Conservation (phyloP, 805 yeast species). For the Hanseniaspora taiwanica region DNA sequence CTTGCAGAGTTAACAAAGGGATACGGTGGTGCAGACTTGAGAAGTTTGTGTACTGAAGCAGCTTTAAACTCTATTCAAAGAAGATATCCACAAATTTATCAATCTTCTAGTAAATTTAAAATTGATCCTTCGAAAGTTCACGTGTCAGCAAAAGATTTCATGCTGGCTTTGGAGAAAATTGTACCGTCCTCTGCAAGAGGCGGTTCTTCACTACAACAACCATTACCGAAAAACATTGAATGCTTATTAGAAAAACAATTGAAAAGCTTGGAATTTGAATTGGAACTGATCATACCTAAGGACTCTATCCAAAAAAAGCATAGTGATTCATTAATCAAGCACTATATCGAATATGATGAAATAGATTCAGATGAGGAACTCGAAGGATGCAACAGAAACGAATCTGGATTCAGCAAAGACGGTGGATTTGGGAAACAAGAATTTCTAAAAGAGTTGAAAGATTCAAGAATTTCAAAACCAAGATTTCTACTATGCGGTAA, state of each 20-base stretch:
- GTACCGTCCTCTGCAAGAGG: slow-evolving; percentile 88
- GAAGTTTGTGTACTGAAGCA: slow-evolving; percentile 92
- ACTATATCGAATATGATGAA: slow-evolving; percentile 19
- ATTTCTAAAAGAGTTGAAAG: slow-evolving; percentile 34
- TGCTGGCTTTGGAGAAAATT: slow-evolving; percentile 71
- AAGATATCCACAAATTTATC: slow-evolving; percentile 84
- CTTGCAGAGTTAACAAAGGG: slow-evolving; percentile 82
- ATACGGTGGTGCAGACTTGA: slow-evolving; percentile 93
- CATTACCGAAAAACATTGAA: slow-evolving; percentile 59
- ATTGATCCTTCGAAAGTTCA: slow-evolving; percentile 60
- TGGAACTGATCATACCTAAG: slow-evolving; percentile 50
- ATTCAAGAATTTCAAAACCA: slow-evolving; percentile 68
- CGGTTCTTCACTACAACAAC: slow-evolving; percentile 48
- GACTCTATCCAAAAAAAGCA: slow-evolving; percentile 12
- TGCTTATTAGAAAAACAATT: slow-evolving; percentile 49
- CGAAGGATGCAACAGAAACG: slow-evolving; percentile 17
- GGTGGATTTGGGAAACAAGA: slow-evolving; percentile 63
- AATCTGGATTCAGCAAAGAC: slow-evolving; percentile 29
- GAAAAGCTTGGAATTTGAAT: slow-evolving; percentile 29
- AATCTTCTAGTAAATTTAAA: slow-evolving; percentile 45
- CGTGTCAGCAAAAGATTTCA: slow-evolving; percentile 74
- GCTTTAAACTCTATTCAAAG: slow-evolving; percentile 87
- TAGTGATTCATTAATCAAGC: slow-evolving; percentile 21
- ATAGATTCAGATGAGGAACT: slow-evolving; percentile 15
- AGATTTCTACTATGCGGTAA: slow-evolving; percentile 61